Evolutionary conservation across 2,329 filamentous ascomycete genomes (phyloP), one percentile per base, ranked within the genome.

Genomic region (Colletotrichum sp.): DNA sequence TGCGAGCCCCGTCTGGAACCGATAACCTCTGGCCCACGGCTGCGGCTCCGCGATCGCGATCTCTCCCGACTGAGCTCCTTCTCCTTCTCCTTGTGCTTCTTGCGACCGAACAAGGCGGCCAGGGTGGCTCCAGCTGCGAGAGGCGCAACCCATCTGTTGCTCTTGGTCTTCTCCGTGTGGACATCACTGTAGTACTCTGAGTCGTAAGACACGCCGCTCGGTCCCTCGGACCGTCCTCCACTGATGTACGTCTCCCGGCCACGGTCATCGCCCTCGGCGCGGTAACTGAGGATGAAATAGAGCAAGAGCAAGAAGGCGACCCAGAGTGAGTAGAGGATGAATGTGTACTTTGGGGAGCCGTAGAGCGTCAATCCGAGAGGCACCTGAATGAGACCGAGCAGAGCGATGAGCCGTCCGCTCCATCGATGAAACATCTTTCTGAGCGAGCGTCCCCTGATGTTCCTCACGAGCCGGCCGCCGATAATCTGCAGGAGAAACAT

Each of bases 281-380:
- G 88, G 84, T 95, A 98, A 78, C 93, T 94, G 39, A 98, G 87
- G 71, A 96, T 88, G 80, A 99, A 98, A 84, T 96, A 98, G 16
- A 92, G 78, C 3, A 96, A 81, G 18, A 98, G 79, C 39, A 98
- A 86, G 21, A 94, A 89, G 32, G 92, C 91, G 83, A 94, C 93
- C 88, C 94, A 96, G 1, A 99, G 78, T 0, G 96, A 90, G 81
- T 94, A 99, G 5, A 99, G 88, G 69, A 99, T 92, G 83, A 99
- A 99, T 5, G 96, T 89, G 49, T 90, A 91, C 81, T 94, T 92
- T 7, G 97, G 96, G 34, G 96, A 98, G 8, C 97, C 97, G 81
- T 98, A 99, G 2, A 99, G 89, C 0, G 96, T 96, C 63, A 99
- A 88, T 0, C 97, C 97, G 1, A 99, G 89, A 0, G 97, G 94